Base-by-base conservation (phyloP, 495 filamentous ascomycete species). In the Podospora bellae-mahoneyi region DNA sequence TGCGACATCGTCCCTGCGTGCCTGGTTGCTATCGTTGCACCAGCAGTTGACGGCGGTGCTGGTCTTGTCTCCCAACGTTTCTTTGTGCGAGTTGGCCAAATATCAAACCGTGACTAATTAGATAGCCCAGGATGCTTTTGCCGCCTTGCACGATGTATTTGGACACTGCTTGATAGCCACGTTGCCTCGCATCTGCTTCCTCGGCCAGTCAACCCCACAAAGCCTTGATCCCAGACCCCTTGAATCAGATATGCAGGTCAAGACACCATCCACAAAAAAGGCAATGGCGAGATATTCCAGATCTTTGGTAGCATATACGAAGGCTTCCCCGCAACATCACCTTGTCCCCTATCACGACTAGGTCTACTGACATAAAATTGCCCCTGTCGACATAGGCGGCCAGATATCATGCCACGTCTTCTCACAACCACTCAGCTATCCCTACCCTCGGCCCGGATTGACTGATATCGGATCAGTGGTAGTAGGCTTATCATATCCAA, bases 171-270 rank as follows among this genome's bases (percentile, higher is more conserved):
- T 48, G 39, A 48, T 10, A 48, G 2, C 39, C 9, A 10, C 15
- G 39, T 10, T 10, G 2, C 39, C 9, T 48, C 15, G 39, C 39
- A 1, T 13, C 39, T 10, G 39, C 39, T 48, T 48, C 15, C 39
- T 13, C 39, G 13, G 39, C 39, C 39, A 48, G 39, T 16, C 5
- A 48, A 48, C 9, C 39, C 39, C 9, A 48, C 39, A 0, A 48
- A 48, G 39, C 39, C 39, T 48, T 58, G 16, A 19, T 58, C 23
- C 59, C 26, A 1, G 26, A 20, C 59, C 59, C 59, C 59, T 61
- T 61, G 59, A 61, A 61, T 28, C 30, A 26, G 30, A 23, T 30
- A 61, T 61, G 59, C 27, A 61, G 23, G 30, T 61, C 30, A 10
- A 28, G 32, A 28, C 59, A 10, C 1, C 27, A 26, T 10, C 23